Conservation (phyloP, 2,329 filamentous ascomycete genomes). For the Fonsecaea monophora region DNA sequence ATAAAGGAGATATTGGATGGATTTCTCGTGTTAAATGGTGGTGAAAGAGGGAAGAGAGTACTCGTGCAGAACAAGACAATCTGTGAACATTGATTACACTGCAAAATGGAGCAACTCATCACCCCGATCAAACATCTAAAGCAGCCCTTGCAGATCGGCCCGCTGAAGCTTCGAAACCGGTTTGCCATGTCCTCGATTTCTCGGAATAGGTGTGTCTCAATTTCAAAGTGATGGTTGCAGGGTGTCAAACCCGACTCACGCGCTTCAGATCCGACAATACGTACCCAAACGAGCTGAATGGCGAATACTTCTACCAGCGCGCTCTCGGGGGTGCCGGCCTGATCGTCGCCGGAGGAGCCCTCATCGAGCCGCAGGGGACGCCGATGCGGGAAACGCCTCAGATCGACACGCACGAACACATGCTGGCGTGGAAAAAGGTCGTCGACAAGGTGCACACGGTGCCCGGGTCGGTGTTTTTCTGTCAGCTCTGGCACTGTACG, state of each 20-base stretch:
- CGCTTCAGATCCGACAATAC: conserved; percentile 5
- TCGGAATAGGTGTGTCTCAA: conserved; percentile 6
- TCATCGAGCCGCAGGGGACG: conserved; percentile 16
- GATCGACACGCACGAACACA: conserved; percentile 15
- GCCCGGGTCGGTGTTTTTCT: conserved; percentile 15
- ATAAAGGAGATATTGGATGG: not conserved
- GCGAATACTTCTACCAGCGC: conserved; percentile 16
- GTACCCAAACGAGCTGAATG: conserved; percentile 14
- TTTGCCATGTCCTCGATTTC: conserved; percentile 18
- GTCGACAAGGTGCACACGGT: conserved; percentile 17
- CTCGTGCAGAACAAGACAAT: not conserved
- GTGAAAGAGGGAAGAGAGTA: not conserved
- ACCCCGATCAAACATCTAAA: conserved; percentile 10
- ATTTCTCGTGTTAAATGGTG: not conserved
- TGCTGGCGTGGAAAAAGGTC: conserved; percentile 14
- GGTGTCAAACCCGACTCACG: not conserved
- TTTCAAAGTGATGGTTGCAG: too few relatives aligned
- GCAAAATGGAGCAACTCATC: conserved; percentile 14
- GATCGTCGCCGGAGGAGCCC: conserved; percentile 10
- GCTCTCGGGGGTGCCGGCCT: conserved; percentile 15
- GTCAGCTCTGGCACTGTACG: conserved; percentile 20
- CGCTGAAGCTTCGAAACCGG: conserved; percentile 6
- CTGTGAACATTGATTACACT: not conserved
- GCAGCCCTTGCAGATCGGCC: conserved; percentile 11
- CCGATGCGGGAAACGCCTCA: conserved; percentile 16